Conservation (phyloP, 2,329 filamentous ascomycete species). For the Pseudocercospora cruenta region DNA sequence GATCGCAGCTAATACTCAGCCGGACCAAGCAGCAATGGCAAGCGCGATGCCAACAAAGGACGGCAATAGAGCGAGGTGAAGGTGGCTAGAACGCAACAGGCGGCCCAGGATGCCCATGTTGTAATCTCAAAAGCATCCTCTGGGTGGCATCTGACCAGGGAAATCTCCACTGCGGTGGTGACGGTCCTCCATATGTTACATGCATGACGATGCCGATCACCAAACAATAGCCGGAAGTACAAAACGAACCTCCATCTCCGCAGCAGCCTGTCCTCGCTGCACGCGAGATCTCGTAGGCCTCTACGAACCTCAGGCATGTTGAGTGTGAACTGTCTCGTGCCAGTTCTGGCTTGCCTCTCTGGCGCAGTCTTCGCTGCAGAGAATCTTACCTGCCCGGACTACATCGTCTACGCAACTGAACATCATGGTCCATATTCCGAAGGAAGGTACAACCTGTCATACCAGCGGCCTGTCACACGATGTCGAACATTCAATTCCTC, state of each 20-base stretch:
- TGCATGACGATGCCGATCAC: slow-evolving; percentile 13
- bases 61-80: neutral
- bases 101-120: slow-evolving; percentile 4
- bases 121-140: neutral
- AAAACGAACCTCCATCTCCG: neutral
- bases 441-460: slow-evolving; percentile 51
- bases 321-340: slow-evolving; percentile 16
- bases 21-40: neutral
- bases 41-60: neutral
- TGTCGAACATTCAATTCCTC: slow-evolving; percentile 54
- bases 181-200: neutral
- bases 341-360: slow-evolving; percentile 9
- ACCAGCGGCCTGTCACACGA: slow-evolving; percentile 47
- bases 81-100: neutral
- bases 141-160: neutral
- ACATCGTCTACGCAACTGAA: slow-evolving; percentile 45
- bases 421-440: slow-evolving; percentile 49
- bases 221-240: neutral
- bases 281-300: neutral
- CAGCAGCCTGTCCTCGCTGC: neutral
- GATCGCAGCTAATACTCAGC: neutral
- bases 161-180: neutral
- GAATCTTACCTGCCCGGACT: slow-evolving; percentile 43
- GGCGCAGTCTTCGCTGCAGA: slow-evolving; percentile 16
- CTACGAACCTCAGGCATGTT: slow-evolving; percentile 7